Evolutionary conservation across 805 yeast genomes (phyloP), one percentile per base, ranked within the genome.

Genomic region (Lipomyces yamadae): DNA sequence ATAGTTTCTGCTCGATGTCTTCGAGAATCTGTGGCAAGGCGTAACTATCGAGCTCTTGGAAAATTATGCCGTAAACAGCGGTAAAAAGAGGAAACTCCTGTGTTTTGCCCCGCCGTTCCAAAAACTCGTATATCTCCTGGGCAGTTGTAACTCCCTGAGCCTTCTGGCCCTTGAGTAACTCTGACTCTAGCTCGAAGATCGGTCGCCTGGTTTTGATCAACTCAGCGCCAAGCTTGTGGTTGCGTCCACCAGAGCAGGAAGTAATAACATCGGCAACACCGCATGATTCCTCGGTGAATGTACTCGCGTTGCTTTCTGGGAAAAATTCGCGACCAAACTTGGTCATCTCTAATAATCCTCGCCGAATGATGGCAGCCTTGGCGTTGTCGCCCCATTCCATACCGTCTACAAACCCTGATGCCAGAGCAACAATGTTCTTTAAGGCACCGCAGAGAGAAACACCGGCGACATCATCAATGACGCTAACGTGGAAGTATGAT

Each of bases 331-430:
- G 83, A 54, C 97, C 95, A 79, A 95, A 95, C 77, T 85, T 85
- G 78, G 93, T 90, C 76, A 90, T 91, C 82, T 95, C 99, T 75
- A 89, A 85, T 72, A 95, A 81, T 58, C 99, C 99, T 72, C 94
- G 89, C 81, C 99, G 86, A 93, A 94, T 96, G 74, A 95, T 88
- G 56, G 98, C 99, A 64, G 98, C 89, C 80, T 94, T 92, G 71
- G 99, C 98, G 78, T 95, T 95, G 80, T 92, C 97, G 79, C 99
- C 99, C 99, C 99, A 95, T 70, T 96, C 97, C 70, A 91, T 84
- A 74, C 99, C 99, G 80, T 92, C 97, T 70, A 94, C 98, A 77
- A 95, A 91, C 64, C 99, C 99, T 69, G 96, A 97, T 71, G 97
- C 96, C 76, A 92, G 82, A 48, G 99, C 99, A 70, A 94, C 94